Evolutionary conservation across 2,329 filamentous ascomycete genomes (phyloP).

Genomic region (Penicillium sp.): DNA sequence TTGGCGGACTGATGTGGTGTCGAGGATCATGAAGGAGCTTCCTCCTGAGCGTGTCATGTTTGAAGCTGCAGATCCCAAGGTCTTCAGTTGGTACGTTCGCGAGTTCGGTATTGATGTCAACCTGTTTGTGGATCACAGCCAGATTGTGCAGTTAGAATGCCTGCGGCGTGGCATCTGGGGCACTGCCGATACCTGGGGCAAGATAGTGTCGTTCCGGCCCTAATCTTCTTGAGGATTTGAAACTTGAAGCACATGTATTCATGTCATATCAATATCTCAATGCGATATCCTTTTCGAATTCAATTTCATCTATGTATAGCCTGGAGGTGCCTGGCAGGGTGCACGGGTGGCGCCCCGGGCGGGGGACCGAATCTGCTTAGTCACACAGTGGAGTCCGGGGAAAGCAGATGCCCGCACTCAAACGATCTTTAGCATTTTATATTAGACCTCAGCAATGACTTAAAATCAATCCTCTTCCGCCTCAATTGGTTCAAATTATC

Average conservation of each 20-base stretch:
- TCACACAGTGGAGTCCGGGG: constrained; percentile 12
- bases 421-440: background rate
- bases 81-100: constrained; percentile 51
- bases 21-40: constrained; percentile 45
- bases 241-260: background rate
- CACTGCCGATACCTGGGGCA: constrained; percentile 49
- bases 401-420: constrained; percentile 10
- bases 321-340: background rate
- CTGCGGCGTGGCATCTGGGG: constrained; percentile 49
- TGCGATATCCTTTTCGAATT: background rate
- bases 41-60: constrained; percentile 50
- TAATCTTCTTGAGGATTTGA: background rate
- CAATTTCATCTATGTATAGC: background rate
- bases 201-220: constrained; percentile 38
- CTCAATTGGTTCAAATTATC: background rate
- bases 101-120: constrained; percentile 52
- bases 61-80: constrained; percentile 48
- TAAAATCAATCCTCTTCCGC: background rate
- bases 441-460: background rate
- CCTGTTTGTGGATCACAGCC: constrained; percentile 50
- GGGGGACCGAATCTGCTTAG: background rate
- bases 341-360: background rate
- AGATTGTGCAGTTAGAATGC: constrained; percentile 49
- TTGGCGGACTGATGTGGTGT: constrained; percentile 51
- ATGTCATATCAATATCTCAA: background rate